phyloP scores from a whole-genome alignment of 441 rosid species.

The Pelargonium australe region DNA sequence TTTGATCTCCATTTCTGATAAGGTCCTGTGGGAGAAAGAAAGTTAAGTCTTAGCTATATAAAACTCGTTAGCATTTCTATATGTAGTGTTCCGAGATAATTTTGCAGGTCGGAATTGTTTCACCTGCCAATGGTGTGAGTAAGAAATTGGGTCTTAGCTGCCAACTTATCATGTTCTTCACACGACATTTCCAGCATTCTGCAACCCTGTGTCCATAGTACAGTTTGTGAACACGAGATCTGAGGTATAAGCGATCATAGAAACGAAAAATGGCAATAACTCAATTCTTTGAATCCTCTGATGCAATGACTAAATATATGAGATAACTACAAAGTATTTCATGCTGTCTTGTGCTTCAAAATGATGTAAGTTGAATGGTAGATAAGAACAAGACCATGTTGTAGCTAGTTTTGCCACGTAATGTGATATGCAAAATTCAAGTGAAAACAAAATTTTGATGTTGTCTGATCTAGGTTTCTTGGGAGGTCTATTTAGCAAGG shows the following conservation, averaged over 20 bases:
- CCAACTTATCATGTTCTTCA: constrained; percentile 46
- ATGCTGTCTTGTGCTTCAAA: no score
- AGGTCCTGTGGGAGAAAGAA: constrained; percentile 24
- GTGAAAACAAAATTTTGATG: neutral
- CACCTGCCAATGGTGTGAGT: constrained; percentile 51
- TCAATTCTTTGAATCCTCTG: no score
- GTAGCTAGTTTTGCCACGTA: neutral
- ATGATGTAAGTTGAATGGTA: no score
- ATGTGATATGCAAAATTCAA: neutral
- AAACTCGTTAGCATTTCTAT: neutral
- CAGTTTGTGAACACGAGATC: neutral
- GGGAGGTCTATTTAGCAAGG: neutral
- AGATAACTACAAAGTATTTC: no score
- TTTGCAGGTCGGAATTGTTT: neutral
- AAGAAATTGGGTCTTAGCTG: constrained; percentile 44
- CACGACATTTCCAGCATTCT: constrained; percentile 64
- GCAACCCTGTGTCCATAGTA: constrained; percentile 36
- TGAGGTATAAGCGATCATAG: no score
- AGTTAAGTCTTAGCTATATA: neutral
- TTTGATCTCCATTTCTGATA: constrained; percentile 40
- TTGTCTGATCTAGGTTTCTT: neutral
- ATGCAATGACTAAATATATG: no score
- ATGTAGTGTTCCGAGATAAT: no score
- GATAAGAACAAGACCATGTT: no score
- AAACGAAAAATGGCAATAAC: no score